These are phyloP conservation scores for Phanerochaete carnosa DNA, from an alignment of 768 basidiomycete genomes.

Conservation along the genomic window DNA sequence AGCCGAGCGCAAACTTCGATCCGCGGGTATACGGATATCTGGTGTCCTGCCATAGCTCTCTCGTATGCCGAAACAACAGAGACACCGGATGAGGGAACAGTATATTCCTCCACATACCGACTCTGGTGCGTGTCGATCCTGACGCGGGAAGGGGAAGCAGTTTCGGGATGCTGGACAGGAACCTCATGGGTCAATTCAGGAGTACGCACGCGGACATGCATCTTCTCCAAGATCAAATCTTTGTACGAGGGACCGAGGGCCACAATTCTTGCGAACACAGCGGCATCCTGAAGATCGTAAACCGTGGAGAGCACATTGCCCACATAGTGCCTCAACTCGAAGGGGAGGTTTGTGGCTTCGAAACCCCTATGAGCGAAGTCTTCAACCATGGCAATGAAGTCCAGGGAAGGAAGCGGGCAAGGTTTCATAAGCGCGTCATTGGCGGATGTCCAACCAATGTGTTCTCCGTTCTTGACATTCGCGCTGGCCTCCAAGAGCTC, in stretches of 20 bases:
- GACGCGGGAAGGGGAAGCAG: background rate
- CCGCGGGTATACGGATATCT: conserved; percentile 45
- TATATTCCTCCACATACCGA: conserved; percentile 28
- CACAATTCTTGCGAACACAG: background rate
- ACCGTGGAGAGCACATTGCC: background rate
- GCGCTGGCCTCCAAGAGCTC: background rate
- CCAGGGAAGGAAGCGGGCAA: background rate
- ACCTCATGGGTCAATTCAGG: background rate
- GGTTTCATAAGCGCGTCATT: background rate
- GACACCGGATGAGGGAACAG: conserved; percentile 7
- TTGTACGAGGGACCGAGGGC: background rate
- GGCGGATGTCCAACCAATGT: background rate
- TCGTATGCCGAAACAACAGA: conserved; percentile 41
- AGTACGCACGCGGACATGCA: background rate
- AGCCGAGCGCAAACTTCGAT: conserved; percentile 54
- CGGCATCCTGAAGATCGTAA: background rate
- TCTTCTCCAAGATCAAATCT: background rate
- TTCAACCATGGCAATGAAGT: background rate
- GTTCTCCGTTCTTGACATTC: background rate
- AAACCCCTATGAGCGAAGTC: background rate
- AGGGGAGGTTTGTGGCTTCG: background rate
- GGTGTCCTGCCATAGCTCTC: conserved; percentile 44
- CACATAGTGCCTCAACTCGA: background rate
- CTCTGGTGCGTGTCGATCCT: conserved; percentile 27
- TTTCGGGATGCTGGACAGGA: background rate